Base-by-base conservation (phyloP, 257 asterid species). In the Solanum arcanum region DNA sequence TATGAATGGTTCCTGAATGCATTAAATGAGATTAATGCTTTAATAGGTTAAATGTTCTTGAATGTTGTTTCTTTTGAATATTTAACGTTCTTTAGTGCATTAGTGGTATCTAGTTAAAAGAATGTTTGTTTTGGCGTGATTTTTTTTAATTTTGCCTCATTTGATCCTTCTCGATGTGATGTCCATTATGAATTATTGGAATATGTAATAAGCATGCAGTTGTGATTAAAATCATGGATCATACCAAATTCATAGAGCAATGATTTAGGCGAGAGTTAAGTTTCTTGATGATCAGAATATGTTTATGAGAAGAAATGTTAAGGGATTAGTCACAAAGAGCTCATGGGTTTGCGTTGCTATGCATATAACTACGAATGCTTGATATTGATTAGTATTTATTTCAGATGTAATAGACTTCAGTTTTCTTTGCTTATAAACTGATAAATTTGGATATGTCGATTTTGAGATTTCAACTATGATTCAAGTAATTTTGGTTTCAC, bases 291-390 rank as follows among this genome's bases (percentile, higher is more conserved):
- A 90, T 47, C 92, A 87, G 14, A 90, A 88, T 44, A 64, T 89
- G 33, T 88, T 88, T 56, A 88, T 88, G 86, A 88, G 87, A 91
- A 90, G 92, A 74, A 90, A 90, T 15, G 91, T 87, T 46, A 90
- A 90, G 90, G 92, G 91, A 85, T 90, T 91, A 33, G 91, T 88
- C 20, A 81, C 86, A 70, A 90, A 41, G 92, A 90, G 75, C 90
- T 91, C 16, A 85, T 90, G 87, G 85, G 92, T 83, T 44, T 88
- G 86, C 87, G 89, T 7, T 89, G 89, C 7, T 89, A 92, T 86
- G n/a, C 13, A 12, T 59, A 12, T 77, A n/a, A n/a, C 9, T 42
- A 77, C 44, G n/a, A 25, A 77, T n/a, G 14, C 9, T 76, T 42
- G 56, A 29, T 12, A 75, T 20, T 23, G 13, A 7, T 21, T 23